Base-by-base conservation (phyloP, 495 filamentous ascomycete species). In the Neurospora tetrasperma region DNA sequence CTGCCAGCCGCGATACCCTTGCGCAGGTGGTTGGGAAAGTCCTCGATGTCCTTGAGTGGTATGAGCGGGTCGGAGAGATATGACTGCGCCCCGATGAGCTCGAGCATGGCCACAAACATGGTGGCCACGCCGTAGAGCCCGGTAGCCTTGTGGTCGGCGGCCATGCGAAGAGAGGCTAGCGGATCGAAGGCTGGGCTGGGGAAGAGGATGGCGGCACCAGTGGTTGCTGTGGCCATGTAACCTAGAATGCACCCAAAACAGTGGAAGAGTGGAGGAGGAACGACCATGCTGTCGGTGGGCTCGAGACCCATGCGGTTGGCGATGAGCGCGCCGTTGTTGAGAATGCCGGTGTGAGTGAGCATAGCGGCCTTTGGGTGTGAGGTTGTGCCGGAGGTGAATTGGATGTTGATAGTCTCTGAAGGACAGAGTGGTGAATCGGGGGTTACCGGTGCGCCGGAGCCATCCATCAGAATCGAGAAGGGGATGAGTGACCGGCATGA, bases 371-470 rank as follows among this genome's bases (percentile, higher is more conserved):
- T 99, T 3, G 96, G 96, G 78, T 87, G 84, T 1, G 90, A 90
- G 0, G 95, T 99, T 8, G 95, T 99, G 39, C 95, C 96, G 8
- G 92, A 95, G 9, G 96, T 99, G 82, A 98, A 99, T 78, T 99
- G 96, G 75, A 99, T 97, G 79, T 98, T 98, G 62, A 96, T 89
- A 4, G 92, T 89, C 18, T 99, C 96, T 72, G 89, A 77, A 0
- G 88, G 84, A 14, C 84, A 82, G 20, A 98, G 85, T 2, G 83
- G 79, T 54, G 80, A 18, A 77, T 86, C 85, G 1, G 86, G 84
- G 31, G 69, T 75, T 12, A 86, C 71, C 3, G 78, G 42, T 79
- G 85, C 48, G 80, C 80, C 31, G 80, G 79, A 38, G 23, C 44
- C 73, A 44, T 85, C 82, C 14, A 88, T 72, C 16, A 92, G 79